Conservation (phyloP, 345 rosid species). For the Eutrema yunnanense region DNA sequence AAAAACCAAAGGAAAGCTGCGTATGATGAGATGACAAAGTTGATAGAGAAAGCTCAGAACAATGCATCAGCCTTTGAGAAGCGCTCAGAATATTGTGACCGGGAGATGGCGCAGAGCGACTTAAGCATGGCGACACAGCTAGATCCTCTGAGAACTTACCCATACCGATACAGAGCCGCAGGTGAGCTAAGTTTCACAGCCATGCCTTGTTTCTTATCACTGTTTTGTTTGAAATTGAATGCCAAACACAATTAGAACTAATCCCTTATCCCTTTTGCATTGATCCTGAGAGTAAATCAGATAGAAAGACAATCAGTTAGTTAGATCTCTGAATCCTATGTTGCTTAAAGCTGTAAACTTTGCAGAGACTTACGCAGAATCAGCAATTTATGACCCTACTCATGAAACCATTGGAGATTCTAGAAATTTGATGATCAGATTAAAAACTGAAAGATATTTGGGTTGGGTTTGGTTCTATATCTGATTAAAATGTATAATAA, state of each 20-base stretch:
- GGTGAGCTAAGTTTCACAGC: conserved; percentile 32
- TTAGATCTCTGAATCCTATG: too few species aligned
- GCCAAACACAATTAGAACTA: neutral
- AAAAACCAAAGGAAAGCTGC: conserved; percentile 70
- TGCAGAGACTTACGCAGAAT: too few species aligned
- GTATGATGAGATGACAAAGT: conserved; percentile 84
- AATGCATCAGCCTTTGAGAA: conserved; percentile 85
- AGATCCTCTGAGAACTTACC: conserved; percentile 82
- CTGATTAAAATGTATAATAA: too few species aligned
- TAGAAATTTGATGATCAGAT: too few species aligned
- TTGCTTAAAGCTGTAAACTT: too few species aligned
- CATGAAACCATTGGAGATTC: too few species aligned
- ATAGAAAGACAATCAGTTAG: too few species aligned
- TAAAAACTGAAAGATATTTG: too few species aligned
- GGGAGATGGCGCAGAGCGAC: conserved; percentile 75
- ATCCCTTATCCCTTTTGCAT: neutral
- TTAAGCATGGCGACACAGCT: conserved; percentile 61
- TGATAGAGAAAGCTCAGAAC: conserved; percentile 74
- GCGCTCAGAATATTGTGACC: conserved; percentile 83
- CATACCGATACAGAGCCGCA: conserved; percentile 89
- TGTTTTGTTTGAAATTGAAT: neutral
- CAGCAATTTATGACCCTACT: too few species aligned
- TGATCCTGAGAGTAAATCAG: too few species aligned
- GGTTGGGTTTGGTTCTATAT: too few species aligned
- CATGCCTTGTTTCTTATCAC: neutral